Percentiles rank a stretch among this genome's conserved stretches.
phyloP scores from a whole-genome alignment of 495 filamentous ascomycete species.

The Aspergillus campestris region DNA sequence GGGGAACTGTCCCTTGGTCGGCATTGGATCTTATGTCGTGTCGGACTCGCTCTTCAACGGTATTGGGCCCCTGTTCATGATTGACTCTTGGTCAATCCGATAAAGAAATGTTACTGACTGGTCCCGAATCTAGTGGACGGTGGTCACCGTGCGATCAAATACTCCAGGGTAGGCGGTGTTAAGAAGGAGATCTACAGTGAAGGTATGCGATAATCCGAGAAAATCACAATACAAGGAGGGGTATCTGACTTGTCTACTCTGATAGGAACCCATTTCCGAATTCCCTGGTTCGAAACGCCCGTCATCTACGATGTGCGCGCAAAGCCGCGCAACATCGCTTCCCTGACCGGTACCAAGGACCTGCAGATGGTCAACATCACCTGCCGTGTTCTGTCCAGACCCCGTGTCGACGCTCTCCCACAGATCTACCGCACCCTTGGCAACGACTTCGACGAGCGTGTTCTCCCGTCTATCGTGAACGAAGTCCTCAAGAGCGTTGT shows the following conservation, averaged over 20 bases:
- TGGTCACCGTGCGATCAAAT: conserved; percentile 98
- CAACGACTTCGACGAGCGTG: conserved; percentile 92
- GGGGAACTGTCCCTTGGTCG: conserved; percentile 51
- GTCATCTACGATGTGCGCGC: conserved; percentile 97
- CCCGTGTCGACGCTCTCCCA: conserved; percentile 77
- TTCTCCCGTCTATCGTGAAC: conserved; percentile 96
- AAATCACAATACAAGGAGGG: neutral
- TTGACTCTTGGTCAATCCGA: neutral
- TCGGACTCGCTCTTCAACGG: conserved; percentile 95
- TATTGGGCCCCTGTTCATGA: conserved; percentile 16
- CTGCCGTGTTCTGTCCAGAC: conserved; percentile 95
- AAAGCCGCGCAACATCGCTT: conserved; percentile 92
- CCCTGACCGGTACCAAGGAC: conserved; percentile 96
- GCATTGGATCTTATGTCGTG: conserved; percentile 53
- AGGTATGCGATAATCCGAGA: conserved; percentile 49
- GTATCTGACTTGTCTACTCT: conserved; percentile 11
- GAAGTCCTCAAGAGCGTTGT: conserved; percentile 98
- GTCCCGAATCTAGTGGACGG: conserved; percentile 75
- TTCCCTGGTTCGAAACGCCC: conserved; percentile 96
- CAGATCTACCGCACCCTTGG: conserved; percentile 96
- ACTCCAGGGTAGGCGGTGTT: conserved; percentile 87
- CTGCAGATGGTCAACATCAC: conserved; percentile 99
- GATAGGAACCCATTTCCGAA: conserved; percentile 83
- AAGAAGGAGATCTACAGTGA: conserved; percentile 93
- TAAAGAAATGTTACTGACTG: conserved; percentile 1